Base-by-base conservation (phyloP, 208 protist species). In the Crithidia mellificae region DNA sequence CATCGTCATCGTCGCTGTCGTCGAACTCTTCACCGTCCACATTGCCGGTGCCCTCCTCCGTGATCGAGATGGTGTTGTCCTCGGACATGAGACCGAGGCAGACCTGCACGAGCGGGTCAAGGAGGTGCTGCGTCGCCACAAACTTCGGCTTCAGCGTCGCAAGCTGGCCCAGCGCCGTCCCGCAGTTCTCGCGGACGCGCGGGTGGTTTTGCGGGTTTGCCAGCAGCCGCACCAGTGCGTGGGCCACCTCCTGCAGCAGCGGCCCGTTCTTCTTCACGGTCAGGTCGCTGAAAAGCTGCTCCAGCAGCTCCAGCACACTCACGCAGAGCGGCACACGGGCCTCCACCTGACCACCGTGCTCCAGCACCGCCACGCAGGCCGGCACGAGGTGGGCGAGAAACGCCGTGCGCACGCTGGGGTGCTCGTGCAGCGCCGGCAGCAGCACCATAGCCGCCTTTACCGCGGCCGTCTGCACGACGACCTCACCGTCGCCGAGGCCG, bases 81-180 rank as follows among this genome's bases (percentile, higher is more conserved):
- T 96, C 91, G 17, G 82, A 67, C 83, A 96, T 88, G 11, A 94
- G 63, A 30, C 57, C 68, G 38, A 92, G 44, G 46, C 82, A 89
- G 25, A 78, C 76, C 30, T 80, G 63, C 62, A 92, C 74, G 12
- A 94, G 68, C 0, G 75, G 81, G 47, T 81, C 72, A 2, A 96
- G 78, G 55, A 94, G 59, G 0, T 58, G 47, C 2, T 44, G 59
- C n/a, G 87, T 27, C 6, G 73, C 68, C 30, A 93, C 76, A 69
- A 90, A 88, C 63, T 87, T 92, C 22, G 85, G 86, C 61, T 88
- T 85, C 38, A 68, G 36, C 24, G 78, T 67, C 29, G 80, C 72
- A 19, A 96, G 63, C 49, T 63, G 73, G n/a, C 68, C 78, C 27
- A 96, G 67, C 43, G 79, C 73, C 20, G 69, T 53, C n/a, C 72